phyloP scores from a whole-genome alignment of 805 yeast species.

The Saccharomycopsis sp. region DNA sequence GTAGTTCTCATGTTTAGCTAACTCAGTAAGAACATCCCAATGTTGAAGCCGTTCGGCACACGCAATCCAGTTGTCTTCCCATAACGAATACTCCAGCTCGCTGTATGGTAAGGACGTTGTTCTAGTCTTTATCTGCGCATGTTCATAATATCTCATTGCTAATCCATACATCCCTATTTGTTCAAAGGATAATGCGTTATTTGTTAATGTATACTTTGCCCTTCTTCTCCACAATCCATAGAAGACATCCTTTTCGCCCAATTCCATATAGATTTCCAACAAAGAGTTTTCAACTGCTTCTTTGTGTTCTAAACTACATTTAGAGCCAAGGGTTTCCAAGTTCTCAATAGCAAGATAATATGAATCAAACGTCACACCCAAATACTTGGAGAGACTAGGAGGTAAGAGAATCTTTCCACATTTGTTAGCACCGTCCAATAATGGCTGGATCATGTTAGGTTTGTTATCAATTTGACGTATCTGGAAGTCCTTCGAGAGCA shows the following conservation, averaged over 20 bases:
- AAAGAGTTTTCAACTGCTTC: slow-evolving; percentile 88
- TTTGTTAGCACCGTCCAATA: slow-evolving; percentile 73
- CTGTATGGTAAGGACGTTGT: slow-evolving; percentile 94
- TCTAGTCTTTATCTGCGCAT: slow-evolving; percentile 94
- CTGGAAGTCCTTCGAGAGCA: slow-evolving; percentile 87
- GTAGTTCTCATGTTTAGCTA: slow-evolving; percentile 97
- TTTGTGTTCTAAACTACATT: slow-evolving; percentile 26
- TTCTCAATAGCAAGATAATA: slow-evolving; percentile 87
- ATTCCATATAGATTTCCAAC: slow-evolving; percentile 76
- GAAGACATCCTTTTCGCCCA: slow-evolving; percentile 94
- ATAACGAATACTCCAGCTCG: slow-evolving; percentile 86
- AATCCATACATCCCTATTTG: slow-evolving; percentile 94
- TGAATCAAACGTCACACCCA: slow-evolving; percentile 80
- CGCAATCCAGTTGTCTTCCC: slow-evolving; percentile 99
- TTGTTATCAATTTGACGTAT: slow-evolving; percentile 78
- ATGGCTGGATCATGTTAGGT: slow-evolving; percentile 79
- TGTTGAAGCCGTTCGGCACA: slow-evolving; percentile 97
- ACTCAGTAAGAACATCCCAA: slow-evolving; percentile 94
- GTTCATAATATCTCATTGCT: slow-evolving; percentile 89
- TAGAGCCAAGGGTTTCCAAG: slow-evolving; percentile 48
- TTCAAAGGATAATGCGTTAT: slow-evolving; percentile 87
- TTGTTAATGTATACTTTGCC: slow-evolving; percentile 90
- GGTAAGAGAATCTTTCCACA: slow-evolving; percentile 76
- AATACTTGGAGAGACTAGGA: slow-evolving; percentile 84
- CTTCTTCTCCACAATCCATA: slow-evolving; percentile 97